Evolutionary conservation across 495 filamentous ascomycete genomes (phyloP), one percentile per base, ranked within the genome.

Genomic region (Neurospora hispaniola): DNA sequence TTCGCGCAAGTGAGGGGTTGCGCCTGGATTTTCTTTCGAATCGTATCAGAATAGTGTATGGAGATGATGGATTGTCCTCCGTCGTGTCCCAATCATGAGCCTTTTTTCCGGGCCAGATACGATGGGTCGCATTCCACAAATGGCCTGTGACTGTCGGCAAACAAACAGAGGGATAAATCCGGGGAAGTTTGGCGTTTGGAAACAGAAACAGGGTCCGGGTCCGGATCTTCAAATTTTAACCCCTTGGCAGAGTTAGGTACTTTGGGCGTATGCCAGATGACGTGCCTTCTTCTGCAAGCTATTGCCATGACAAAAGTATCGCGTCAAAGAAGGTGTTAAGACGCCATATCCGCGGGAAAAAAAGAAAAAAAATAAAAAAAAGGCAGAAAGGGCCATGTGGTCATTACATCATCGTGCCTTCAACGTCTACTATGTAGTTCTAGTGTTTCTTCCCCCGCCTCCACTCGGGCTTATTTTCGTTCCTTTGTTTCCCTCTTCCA

Each of bases 391-490:
- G 23, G 12, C 23, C 48, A 8, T 11, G 11, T 59, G 11, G 48
- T 12, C 35, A 73, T 71, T 70, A 59, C 72, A 66, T 71, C 72
- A 71, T 71, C 46, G 72, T 46, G 27, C 71, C 71, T 72, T 72
- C 44, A 42, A 46, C 18, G 23, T 59, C 23, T 59, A 31, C 23
- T 23, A 23, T n/a, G 23, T 23, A 23, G 27, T 31, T 27, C 27
- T 2, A 31, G 27, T 31, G 27, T 31, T 31, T 31, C 27, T 31
- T 23, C 48, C 23, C 23, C 48, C 48, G 23, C 48, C 20, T 62
- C 54, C 54, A 62, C 54, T 31, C 27, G 27, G 27, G 27, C 27
- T 59, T 62, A 35, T 62, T 18, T 35, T 66, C 10, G 27, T 35
- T 27, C 54, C 27, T 66, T 66, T 66, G 54, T 66, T 18, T 66